Evolutionary conservation across 345 rosid genomes (phyloP).

Genomic region (Schrenkiella parvula): DNA sequence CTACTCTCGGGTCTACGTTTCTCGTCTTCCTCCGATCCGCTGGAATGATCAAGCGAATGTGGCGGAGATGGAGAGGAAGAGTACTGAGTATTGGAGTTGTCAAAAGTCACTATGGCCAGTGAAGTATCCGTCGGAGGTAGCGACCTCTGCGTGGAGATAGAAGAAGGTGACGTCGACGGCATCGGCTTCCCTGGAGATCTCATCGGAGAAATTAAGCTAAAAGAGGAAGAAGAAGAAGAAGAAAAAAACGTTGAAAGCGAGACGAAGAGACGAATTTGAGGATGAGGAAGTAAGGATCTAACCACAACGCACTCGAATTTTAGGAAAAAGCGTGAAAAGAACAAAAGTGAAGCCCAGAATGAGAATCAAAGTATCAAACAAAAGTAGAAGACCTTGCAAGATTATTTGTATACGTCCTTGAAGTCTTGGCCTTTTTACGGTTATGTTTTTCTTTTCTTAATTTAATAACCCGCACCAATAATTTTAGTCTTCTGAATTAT

Average conservation of each 20-base stretch:
- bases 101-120: constrained; percentile 58
- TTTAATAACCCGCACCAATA: neutral
- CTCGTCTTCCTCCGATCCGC: constrained; percentile 19
- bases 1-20: constrained; percentile 3
- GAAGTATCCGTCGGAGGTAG: constrained; percentile 40
- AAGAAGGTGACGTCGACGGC: constrained; percentile 25
- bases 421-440: neutral
- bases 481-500: neutral
- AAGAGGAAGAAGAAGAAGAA: too few relatives aligned
- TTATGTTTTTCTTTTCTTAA: neutral
- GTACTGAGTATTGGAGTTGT: constrained; percentile 47
- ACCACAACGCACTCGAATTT: constrained; percentile 15
- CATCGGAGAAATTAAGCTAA: constrained; percentile 7
- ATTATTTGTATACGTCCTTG: neutral
- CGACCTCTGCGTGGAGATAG: constrained; percentile 11
- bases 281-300: neutral
- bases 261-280: neutral
- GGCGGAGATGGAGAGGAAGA: constrained; percentile 45
- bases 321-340: constrained; percentile 15
- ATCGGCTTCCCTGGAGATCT: constrained; percentile 19
- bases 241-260: neutral
- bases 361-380: constrained; percentile 17
- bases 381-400: neutral
- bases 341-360: constrained; percentile 13
- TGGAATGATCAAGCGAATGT: constrained; percentile 39